These are phyloP conservation scores for Cordyceps javanica DNA, from an alignment of 2,329 filamentous ascomycete species.

Conservation along the genomic window DNA sequence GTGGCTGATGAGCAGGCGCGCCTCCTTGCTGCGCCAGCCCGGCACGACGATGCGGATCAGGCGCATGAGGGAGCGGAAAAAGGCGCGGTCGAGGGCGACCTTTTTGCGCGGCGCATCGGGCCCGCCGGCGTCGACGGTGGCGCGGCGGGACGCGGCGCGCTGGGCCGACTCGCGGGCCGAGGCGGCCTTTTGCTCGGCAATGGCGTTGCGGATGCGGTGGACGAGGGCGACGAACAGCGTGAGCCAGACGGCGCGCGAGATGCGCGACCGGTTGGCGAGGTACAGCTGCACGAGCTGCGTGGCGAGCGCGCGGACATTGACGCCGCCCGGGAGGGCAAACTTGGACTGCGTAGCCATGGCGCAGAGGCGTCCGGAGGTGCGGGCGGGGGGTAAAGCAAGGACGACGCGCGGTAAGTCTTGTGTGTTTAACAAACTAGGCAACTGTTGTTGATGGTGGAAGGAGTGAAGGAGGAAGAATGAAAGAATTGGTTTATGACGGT, in stretches of 20 bases:
- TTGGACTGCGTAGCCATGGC: slow-evolving; percentile 11
- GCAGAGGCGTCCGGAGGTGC: not conserved
- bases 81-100: slow-evolving; percentile 86
- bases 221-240: slow-evolving; percentile 73
- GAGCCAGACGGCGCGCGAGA: slow-evolving; percentile 79
- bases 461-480: not conserved
- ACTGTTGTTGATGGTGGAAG: not conserved
- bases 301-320: slow-evolving; percentile 57
- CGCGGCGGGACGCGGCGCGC: slow-evolving; percentile 37
- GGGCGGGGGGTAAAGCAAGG: not conserved
- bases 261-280: slow-evolving; percentile 70
- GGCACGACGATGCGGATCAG: slow-evolving; percentile 85
- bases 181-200: slow-evolving; percentile 87
- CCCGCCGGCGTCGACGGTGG: slow-evolving; percentile 37
- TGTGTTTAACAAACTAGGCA: not conserved
- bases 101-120: slow-evolving; percentile 55
- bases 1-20: slow-evolving; percentile 79
- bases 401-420: no score
- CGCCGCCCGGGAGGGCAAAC: slow-evolving; percentile 30
- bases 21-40: slow-evolving; percentile 82
- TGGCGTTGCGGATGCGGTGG: slow-evolving; percentile 84
- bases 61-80: slow-evolving; percentile 66
- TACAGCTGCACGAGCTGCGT: slow-evolving; percentile 66
- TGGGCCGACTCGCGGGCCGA: slow-evolving; percentile 60
- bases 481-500: not conserved